Percentiles rank a stretch among this genome's conserved stretches.
Conservation (phyloP, 108 stramenopile genomes). For the Fistulifera solaris region DNA sequence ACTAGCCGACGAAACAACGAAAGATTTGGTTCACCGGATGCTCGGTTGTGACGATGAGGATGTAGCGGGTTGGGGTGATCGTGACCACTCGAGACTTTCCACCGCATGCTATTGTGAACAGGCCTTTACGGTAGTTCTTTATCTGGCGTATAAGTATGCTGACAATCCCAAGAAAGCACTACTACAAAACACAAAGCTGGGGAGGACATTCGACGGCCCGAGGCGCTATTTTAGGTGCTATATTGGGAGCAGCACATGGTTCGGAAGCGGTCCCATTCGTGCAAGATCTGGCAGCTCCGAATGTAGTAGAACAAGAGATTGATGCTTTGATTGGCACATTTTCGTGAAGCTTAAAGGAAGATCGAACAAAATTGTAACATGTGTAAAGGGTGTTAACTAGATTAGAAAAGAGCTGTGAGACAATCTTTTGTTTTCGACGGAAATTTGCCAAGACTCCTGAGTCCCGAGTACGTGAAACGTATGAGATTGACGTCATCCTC, state of each 20-base stretch:
- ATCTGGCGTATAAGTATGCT: conserved; percentile 18
- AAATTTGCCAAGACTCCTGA: too few relatives aligned
- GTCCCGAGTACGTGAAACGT: too few relatives aligned
- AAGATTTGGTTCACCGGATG: conserved; percentile 17
- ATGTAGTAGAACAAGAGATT: conserved; percentile 6
- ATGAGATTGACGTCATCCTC: too few relatives aligned
- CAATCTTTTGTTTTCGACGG: too few relatives aligned
- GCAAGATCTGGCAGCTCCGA: conserved; percentile 10
- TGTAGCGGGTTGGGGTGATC: conserved; percentile 15
- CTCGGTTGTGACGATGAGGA: conserved; percentile 12
- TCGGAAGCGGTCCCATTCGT: conserved; percentile 6
- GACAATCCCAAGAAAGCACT: conserved; percentile 16
- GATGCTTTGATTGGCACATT: conserved; percentile 2
- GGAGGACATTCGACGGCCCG: conserved; percentile 22
- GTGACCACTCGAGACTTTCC: conserved; percentile 12
- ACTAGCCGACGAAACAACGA: conserved; percentile 3
- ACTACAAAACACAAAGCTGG: conserved; percentile 15
- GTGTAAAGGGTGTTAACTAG: too few relatives aligned
- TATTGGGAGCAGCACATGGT: conserved; percentile 20
- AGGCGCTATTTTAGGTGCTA: conserved; percentile 20
- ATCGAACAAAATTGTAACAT: too few relatives aligned
- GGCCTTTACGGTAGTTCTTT: conserved; percentile 16
- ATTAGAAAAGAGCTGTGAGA: too few relatives aligned
- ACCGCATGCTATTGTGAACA: conserved; percentile 27
- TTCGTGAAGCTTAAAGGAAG: too few relatives aligned